Conservation (phyloP, 2,329 filamentous ascomycete species). For the Colletotrichum australisinense region DNA sequence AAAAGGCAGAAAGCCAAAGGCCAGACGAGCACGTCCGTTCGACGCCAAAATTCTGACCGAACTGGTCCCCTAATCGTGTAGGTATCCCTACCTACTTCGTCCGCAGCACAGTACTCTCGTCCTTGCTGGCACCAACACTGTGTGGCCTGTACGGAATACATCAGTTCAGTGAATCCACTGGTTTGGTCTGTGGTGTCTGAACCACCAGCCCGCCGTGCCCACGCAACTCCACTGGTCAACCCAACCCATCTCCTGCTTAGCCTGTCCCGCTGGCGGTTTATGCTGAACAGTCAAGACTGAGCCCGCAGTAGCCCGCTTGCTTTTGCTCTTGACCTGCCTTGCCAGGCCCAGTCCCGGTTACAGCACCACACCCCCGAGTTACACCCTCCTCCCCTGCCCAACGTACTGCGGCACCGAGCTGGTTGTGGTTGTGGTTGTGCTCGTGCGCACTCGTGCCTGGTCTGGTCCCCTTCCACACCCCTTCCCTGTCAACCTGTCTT, state of each 20-base stretch:
- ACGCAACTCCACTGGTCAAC: slow-evolving; percentile 13
- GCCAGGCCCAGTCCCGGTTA: neutral
- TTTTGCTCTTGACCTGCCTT: neutral
- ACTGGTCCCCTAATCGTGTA: slow-evolving; percentile 31
- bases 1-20: slow-evolving; percentile 9
- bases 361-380: neutral
- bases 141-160: neutral
- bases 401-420: slow-evolving; percentile 19
- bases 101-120: neutral
- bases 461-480: slow-evolving; percentile 30
- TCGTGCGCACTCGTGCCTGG: slow-evolving; percentile 26
- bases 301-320: slow-evolving; percentile 2
- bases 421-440: slow-evolving; percentile 18
- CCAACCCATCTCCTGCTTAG: slow-evolving; percentile 10
- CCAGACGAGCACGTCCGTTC: slow-evolving; percentile 35
- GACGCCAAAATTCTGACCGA: slow-evolving; percentile 17
- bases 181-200: neutral
- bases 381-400: slow-evolving; percentile 1
- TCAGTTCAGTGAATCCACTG: neutral
- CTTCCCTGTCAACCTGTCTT: slow-evolving; percentile 36
- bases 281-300: neutral
- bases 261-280: slow-evolving; percentile 5
- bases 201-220: neutral
- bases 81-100: slow-evolving; percentile 4
- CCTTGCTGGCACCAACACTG: neutral